phyloP scores from a whole-genome alignment of 768 basidiomycete species.

The Lactarius tabidus region DNA sequence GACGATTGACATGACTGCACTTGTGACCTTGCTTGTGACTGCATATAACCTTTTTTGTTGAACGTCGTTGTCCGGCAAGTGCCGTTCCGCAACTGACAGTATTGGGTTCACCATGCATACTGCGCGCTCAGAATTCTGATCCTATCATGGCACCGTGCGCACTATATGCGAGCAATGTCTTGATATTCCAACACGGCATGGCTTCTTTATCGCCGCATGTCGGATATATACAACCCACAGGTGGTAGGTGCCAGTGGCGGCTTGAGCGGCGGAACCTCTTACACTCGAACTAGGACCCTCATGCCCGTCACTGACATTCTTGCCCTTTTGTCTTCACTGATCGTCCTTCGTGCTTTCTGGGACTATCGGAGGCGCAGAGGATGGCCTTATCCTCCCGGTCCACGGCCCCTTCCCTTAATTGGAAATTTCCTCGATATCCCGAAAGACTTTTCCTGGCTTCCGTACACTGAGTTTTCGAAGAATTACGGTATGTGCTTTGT shows the following conservation, averaged over 20 bases:
- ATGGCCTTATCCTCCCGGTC: slow-evolving; percentile 11
- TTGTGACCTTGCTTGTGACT: no score
- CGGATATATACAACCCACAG: background rate
- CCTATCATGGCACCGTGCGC: no score
- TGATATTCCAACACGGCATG: background rate
- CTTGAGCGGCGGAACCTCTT: no score
- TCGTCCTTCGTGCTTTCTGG: background rate
- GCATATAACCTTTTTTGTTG: no score
- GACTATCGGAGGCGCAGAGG: slow-evolving; percentile 7
- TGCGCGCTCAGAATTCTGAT: no score
- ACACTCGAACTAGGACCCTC: no score
- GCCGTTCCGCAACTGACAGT: no score
- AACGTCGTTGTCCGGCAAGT: no score
- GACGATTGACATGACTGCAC: no score
- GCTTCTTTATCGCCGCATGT: background rate
- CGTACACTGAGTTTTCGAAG: background rate
- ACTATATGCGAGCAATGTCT: no score
- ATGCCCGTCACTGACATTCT: background rate
- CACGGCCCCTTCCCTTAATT: slow-evolving; percentile 6
- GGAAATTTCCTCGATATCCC: slow-evolving; percentile 17
- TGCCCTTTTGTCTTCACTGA: background rate
- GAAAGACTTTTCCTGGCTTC: slow-evolving; percentile 10
- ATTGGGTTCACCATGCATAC: no score
- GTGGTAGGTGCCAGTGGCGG: no score
- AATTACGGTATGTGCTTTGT: background rate